Base-by-base conservation (phyloP, 208 protist genomes). In the Paratrypanosoma confusum region DNA sequence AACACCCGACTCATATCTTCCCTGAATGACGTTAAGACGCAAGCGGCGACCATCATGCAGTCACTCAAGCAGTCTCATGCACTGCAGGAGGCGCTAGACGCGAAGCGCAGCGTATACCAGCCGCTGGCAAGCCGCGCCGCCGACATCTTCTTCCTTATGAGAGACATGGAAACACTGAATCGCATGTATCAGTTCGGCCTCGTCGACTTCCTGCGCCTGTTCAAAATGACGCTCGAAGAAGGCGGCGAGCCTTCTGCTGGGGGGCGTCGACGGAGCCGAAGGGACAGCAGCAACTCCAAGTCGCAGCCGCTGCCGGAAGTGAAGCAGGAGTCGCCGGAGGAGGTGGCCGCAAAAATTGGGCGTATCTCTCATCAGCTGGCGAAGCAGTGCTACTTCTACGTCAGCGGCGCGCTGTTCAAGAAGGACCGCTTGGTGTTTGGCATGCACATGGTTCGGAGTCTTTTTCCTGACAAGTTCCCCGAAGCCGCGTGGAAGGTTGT, bases 161-260 rank as follows among this genome's bases (percentile, higher is more conserved):
- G 74, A 29, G 84, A 90, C 37, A 60, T 98, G 59, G 59, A 80
- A 38, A 55, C 59, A 20, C 50, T 98, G 20, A 97, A 97, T 65
- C 71, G 76, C 45, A 98, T 98, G 95, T 99, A 99, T 63, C 81
- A 93, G 43, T 98, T 96, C 71, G 84, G 83, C 22, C 76, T 97
- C 17, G 57, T 58, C 24, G 71, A 84, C 31, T 98, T 97, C 68
- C 63, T 98, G 20, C 36, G 14, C 13, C 67, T 92, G 14, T 94
- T 93, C 65, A 66, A 57, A 22, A 51, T 55, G 16, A 79, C 71
- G 33, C 64, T 90, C 26, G 48, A 56, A 17, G n/a, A n/a, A n/a
- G n/a, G n/a, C n/a, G n/a, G n/a, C n/a, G n/a, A n/a, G n/a, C n/a
- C n/a, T n/a, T n/a, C n/a, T n/a, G n/a, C n/a, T n/a, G n/a, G n/a